phyloP scores from a whole-genome alignment of 177 flowering plant species.

The Vitis hybrid region DNA sequence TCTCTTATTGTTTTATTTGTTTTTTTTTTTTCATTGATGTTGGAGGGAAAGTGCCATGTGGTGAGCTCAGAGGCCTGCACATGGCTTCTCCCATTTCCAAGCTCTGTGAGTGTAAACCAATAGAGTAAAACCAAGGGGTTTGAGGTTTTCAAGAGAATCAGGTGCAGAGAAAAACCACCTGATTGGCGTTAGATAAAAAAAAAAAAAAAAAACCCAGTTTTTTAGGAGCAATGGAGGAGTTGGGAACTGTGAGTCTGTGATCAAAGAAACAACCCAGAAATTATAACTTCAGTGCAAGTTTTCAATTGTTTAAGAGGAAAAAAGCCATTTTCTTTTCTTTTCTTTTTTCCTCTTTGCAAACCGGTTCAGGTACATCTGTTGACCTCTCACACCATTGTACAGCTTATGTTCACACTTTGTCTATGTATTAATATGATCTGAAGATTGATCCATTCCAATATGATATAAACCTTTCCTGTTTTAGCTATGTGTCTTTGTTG shows the following conservation, averaged over 20 bases:
- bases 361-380: conserved; percentile 12
- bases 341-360: conserved; percentile 1
- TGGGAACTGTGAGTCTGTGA: conserved; percentile 31
- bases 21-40: conserved; percentile 8
- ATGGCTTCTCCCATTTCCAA: conserved; percentile 64
- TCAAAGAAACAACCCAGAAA: conserved; percentile 23
- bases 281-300: conserved; percentile 18
- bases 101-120: conserved; percentile 39
- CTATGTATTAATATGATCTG: conserved; percentile 6
- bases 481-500: conserved; percentile 7
- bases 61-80: conserved; percentile 70
- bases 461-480: conserved; percentile 1
- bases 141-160: conserved; percentile 59
- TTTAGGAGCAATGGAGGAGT: conserved; percentile 28
- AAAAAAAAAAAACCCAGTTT: conserved; percentile 30
- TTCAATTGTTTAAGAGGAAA: conserved; percentile 1
- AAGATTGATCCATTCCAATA: neutral
- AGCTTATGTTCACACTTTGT: conserved; percentile 9
- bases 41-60: conserved; percentile 62
- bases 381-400: neutral
- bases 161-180: conserved; percentile 35
- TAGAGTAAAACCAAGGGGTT: conserved; percentile 31
- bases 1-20: neutral
- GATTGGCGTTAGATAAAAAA: conserved; percentile 34
- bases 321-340: neutral